Base-by-base conservation (phyloP, 352 stramenopile species). In the Phytophthora citrophthora region DNA sequence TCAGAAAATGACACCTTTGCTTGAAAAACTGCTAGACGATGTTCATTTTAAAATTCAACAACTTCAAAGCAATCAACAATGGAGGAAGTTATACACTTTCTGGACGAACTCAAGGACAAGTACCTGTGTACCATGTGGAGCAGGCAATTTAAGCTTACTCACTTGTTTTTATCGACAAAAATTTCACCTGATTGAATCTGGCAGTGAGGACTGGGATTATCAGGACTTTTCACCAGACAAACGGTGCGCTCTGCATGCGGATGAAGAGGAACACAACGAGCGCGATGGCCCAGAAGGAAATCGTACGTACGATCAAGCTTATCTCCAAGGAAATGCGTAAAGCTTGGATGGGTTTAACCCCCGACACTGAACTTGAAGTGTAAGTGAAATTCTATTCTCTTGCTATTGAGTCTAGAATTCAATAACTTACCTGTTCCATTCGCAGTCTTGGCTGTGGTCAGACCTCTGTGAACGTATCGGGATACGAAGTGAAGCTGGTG, bases 21-120 rank as follows among this genome's bases (percentile, higher is more conserved):
- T n/a, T n/a, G n/a, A n/a, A 38, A 32, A 9, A 11, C 40, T 43
- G 13, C 10, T 29, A 6, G 5, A 1, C 4, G n/a, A 31, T 0
- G 43, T 2, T 26, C 59, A 73, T 18, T 70, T 70, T 39, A 41
- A 46, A 69, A 66, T 70, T 43, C 13, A 51, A 18, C 48, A 45
- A 23, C 65, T 57, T 45, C 15, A 32, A 24, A 36, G 32, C 44
- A 71, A 39, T 26, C 34, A 63, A 55, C 32, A 45, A 77, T 77
- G 70, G 70, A 77, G 49, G 65, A 74, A 26, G 67, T 65, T 39
- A 72, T 74, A 31, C 58, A 81, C 61, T 86, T 74, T 50, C 59
- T 86, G 43, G 77, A 79, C 32, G 77, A 81, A 23, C 71, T 86
- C 68, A 83, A 83, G 74, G 72, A 81, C 59, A 86, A 86, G 64